Conservation (phyloP, 2,329 filamentous ascomycete genomes). For the Aspergillus melleus region DNA sequence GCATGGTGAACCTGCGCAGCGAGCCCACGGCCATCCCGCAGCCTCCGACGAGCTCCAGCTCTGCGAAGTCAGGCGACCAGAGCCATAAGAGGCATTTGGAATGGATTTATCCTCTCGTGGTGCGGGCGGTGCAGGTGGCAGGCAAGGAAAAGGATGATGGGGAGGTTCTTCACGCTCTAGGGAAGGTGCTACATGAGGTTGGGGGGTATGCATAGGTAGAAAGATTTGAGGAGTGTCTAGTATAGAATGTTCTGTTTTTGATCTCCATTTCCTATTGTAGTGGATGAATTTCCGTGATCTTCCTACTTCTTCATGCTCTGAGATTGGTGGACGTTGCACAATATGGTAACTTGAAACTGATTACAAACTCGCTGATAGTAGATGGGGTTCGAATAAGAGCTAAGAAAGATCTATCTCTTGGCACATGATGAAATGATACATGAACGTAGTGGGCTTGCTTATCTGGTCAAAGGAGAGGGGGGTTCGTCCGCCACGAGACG, state of each 20-base stretch:
- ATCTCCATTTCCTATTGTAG: not conserved
- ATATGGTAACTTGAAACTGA: not conserved
- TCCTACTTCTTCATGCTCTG: too few species aligned
- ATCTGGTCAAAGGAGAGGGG: not conserved
- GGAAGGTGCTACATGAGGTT: conserved; percentile 62
- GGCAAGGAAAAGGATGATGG: conserved; percentile 42
- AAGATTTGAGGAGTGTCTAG: not conserved
- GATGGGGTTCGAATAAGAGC: not conserved
- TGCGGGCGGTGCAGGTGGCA: conserved; percentile 38
- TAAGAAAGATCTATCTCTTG: not conserved
- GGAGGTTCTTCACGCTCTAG: conserved; percentile 50
- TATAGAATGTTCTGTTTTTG: not conserved
- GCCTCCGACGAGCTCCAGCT: conserved; percentile 27
- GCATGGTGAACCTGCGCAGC: conserved; percentile 66
- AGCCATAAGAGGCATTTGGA: conserved; percentile 71
- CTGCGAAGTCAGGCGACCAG: conserved; percentile 12
- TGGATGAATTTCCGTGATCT: not conserved
- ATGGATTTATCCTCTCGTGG: conserved; percentile 72
- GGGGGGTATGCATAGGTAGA: conserved; percentile 36
- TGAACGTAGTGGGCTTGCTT: not conserved
- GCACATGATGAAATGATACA: not conserved
- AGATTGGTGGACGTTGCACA: not conserved
- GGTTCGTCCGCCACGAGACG: not conserved
- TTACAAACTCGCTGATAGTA: not conserved
- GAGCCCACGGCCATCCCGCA: conserved; percentile 69